Evolutionary conservation across 495 filamentous ascomycete species (phyloP).

Genomic region (Neurospora tetraspora): DNA sequence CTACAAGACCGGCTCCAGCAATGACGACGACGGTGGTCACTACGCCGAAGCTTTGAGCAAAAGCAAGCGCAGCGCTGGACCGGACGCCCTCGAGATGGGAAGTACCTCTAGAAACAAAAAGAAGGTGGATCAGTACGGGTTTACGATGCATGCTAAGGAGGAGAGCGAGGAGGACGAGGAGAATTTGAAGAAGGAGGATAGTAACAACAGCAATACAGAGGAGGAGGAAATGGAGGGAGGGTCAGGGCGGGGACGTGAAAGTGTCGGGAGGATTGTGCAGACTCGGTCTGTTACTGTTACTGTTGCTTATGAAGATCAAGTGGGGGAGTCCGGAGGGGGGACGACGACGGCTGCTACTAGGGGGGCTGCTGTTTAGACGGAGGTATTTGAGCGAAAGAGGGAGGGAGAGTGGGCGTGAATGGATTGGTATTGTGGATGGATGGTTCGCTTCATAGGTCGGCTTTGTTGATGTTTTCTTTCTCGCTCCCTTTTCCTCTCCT

Average conservation of each 20-base stretch:
- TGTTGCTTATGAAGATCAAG: not conserved
- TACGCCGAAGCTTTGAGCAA: not conserved
- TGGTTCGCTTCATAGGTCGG: not conserved
- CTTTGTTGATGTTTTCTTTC: not conserved
- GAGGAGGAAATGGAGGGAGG: too few species aligned
- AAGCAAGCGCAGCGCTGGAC: not conserved
- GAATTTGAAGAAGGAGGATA: not conserved
- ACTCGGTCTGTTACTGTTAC: not conserved
- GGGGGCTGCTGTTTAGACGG: not conserved
- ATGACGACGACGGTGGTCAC: not conserved
- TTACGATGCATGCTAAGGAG: not conserved
- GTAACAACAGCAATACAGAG: too few species aligned
- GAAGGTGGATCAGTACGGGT: not conserved
- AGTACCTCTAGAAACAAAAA: not conserved
- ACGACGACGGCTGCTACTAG: not conserved
- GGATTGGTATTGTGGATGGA: not conserved
- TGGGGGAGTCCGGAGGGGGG: not conserved
- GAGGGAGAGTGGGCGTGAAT: too few species aligned
- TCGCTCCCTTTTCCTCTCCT: not conserved
- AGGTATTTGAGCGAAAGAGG: too few species aligned
- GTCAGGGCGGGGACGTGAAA: too few species aligned
- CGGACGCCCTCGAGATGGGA: not conserved
- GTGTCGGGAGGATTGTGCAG: not conserved
- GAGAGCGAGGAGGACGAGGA: not conserved
- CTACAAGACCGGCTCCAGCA: not conserved